phyloP scores from a whole-genome alignment of 495 filamentous ascomycete species.

The Tuber umbilicatum region DNA sequence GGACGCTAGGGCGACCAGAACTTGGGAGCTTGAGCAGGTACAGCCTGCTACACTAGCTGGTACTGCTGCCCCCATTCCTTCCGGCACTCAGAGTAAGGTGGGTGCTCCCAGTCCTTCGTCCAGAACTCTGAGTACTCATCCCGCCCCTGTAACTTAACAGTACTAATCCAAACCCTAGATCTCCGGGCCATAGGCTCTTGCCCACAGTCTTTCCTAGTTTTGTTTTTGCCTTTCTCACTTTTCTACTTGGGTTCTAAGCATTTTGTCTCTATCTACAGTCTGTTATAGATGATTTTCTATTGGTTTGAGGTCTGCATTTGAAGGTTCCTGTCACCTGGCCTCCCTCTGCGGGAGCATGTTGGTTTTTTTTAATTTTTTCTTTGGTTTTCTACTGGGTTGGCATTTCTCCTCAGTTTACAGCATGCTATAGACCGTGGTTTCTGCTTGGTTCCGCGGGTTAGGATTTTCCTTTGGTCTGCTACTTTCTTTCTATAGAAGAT shows the following conservation, averaged over 20 bases:
- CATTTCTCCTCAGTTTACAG: no score
- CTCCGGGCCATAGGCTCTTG: no score
- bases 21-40: neutral
- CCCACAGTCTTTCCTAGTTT: neutral
- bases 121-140: no score
- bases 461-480: no score
- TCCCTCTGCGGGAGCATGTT: neutral
- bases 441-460: no score
- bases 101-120: neutral
- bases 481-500: no score
- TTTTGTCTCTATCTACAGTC: no score
- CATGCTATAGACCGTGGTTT: no score
- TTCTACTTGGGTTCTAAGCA: neutral
- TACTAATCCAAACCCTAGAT: no score
- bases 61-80: no score
- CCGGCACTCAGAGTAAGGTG: neutral
- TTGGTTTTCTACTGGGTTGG: no score
- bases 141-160: accelerated
- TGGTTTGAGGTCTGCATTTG: neutral
- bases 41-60: no score
- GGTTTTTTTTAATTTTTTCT: neutral
- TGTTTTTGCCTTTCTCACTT: neutral
- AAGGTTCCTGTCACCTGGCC: neutral
- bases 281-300: neutral
- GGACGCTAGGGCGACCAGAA: neutral